Evolutionary conservation across 2,329 filamentous ascomycete species (phyloP), one percentile per base, ranked within the genome.

Genomic region (Pseudogymnoascus sp.): DNA sequence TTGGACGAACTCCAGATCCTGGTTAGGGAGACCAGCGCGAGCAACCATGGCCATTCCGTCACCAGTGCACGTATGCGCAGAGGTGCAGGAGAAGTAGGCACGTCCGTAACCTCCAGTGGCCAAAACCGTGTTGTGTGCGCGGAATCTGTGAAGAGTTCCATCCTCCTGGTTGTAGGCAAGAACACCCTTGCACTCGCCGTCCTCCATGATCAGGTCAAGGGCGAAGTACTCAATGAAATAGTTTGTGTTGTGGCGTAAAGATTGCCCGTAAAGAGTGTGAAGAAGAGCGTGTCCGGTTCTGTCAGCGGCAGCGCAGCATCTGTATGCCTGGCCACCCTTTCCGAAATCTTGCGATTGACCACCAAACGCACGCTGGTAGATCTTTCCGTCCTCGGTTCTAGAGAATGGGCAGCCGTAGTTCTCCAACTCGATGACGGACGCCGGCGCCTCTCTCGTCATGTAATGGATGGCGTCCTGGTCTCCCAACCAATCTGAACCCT

Each of bases 211-310:
- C 78, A 98, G 81, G 76, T 98, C 95, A 70, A 96, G 85, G 72
- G 93, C 95, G 77, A 98, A 99, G 84, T 93, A 98, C 80, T 98
- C 95, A 77, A 99, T 97, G 81, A 99, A 98, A 85, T 97, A 99
- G 83, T 97, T 97, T 75, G 93, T 97, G 84, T 97, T 96, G 84
- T 98, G 92, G 75, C 91, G 85, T 66, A 98, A 86, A 62, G 93
- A 97, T 82, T 97, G 93, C 72, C 95, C 95, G 79, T 98, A 99
- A 69, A 99, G 90, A 26, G 95, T 99, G 84, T 99, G 95, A 61
- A 99, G 87, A 70, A 99, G 89, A 73, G 95, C 95, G 79, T 99
- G 95, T 68, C 95, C 95, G 67, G 95, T 98, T 84, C 93, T 86
- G 77, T 99, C 95, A 70, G 93, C 95, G 65, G 93, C 95, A 77